Base-by-base conservation (phyloP, 73 alveolate genomes). In the Urostyla sp. region DNA sequence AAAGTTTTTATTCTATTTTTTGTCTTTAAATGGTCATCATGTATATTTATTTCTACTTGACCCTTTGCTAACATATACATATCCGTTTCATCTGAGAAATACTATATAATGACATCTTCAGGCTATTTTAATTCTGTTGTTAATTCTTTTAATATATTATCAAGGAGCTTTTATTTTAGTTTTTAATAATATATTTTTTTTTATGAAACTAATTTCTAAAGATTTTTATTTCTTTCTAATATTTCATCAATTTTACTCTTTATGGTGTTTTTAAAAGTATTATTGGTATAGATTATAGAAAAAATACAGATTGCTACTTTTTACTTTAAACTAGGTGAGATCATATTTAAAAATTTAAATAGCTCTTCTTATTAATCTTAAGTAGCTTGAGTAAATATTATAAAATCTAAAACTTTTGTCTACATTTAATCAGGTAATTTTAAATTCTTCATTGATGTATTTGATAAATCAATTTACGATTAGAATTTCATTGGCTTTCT, bases 41-140 rank as follows among this genome's bases (percentile, higher is more conserved):
- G 43, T 3, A 84, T 40, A 21, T 38, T 34, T 0, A 84, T 88
- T 2, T 28, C 27, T 59, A 87, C 73, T 4, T 59, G 88, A 0
- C 92, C 92, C 37, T 79, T 84, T 27, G 88, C 92, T 5, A 84
- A 49, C 16, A 84, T 57, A 75, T 46, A 84, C 84, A 84, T 57
- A 45, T 67, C 77, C 21, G 55, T 54, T 0, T 72, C 26, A 13
- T 46, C 69, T n/a, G 51, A 66, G 24, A 21, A 46, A 24, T 80
- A 48, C 16, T 51, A 43, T 5, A 67, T 34, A 5, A 80, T 67
- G 16, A 58, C 28, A 67, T 80, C 90, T 31, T 67, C 90, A 16
- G 90, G 90, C 27, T 66, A 3, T 8, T 37, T 46, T 6, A 80
- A 38, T 31, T 80, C 30, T 49, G 80, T 75, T 0, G 45, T 63